Percentiles rank a stretch among this genome's conserved stretches.
These are phyloP conservation scores for Podaxis rugospora DNA, from an alignment of 768 basidiomycete genomes.

Conservation along the genomic window DNA sequence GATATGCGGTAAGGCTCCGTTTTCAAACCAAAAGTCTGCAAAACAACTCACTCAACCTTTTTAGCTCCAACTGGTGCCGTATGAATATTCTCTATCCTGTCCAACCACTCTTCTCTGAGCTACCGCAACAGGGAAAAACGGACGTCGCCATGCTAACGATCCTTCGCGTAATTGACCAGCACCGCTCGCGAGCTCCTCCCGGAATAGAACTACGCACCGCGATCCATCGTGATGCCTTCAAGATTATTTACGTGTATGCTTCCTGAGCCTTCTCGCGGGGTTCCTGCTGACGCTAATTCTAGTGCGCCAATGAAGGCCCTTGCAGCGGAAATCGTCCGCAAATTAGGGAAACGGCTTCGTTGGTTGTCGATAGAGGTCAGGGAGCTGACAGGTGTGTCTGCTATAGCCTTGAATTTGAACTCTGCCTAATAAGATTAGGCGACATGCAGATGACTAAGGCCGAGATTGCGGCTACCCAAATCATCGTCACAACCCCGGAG, in stretches of 20 bases:
- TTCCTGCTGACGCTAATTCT: not conserved
- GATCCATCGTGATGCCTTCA: constrained; percentile 74
- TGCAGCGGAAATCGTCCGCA: constrained; percentile 92
- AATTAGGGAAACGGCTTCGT: constrained; percentile 81
- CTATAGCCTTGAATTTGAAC: not conserved
- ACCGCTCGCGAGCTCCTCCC: constrained; percentile 31
- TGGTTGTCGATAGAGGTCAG: constrained; percentile 87
- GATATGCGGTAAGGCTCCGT: constrained; percentile 64
- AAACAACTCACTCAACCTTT: not conserved
- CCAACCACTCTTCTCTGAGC: constrained; percentile 10
- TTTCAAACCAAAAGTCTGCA: not conserved
- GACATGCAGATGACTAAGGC: constrained; percentile 97
- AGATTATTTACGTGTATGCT: constrained; percentile 92
- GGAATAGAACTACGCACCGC: constrained; percentile 35
- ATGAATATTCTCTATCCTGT: constrained; percentile 25
- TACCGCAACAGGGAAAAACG: constrained; percentile 83
- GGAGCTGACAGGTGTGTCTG: constrained; percentile 76
- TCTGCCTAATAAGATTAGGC: constrained; percentile 37
- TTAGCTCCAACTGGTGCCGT: constrained; percentile 97
- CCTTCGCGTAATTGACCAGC: constrained; percentile 80
- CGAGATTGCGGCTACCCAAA: constrained; percentile 92
- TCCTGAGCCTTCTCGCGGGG: not conserved
- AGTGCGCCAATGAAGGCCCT: constrained; percentile 99
- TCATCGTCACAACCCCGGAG: constrained; percentile 98
- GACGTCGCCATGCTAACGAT: constrained; percentile 95